Evolutionary conservation across 1,139 yeast genomes (phyloP).

Genomic region (Debaryomyces coudertii): DNA sequence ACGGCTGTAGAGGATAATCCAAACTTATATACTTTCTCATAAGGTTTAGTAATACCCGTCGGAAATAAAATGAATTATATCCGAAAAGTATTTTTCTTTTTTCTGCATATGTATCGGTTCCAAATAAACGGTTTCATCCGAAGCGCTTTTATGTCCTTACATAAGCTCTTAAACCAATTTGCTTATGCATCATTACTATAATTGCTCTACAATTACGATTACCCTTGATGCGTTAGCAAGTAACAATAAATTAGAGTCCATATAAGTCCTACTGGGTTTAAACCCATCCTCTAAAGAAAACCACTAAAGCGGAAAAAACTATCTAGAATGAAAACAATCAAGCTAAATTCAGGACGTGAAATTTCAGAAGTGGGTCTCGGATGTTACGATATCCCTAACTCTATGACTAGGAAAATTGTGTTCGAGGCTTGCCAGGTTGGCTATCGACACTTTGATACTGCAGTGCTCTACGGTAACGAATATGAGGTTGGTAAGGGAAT

Average conservation of each 20-base stretch:
- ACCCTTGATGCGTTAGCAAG: not conserved
- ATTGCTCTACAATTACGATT: not conserved
- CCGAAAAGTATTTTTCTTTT: not conserved
- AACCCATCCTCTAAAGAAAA: too few relatives aligned
- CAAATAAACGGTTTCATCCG: not conserved
- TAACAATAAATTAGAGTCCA: too few relatives aligned
- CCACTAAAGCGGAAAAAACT: not conserved
- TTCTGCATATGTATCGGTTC: not conserved
- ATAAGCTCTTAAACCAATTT: not conserved
- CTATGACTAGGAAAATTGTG: constrained; percentile 36
- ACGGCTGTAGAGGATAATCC: constrained; percentile 4
- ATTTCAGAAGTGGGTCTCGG: constrained; percentile 48
- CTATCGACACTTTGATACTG: constrained; percentile 63
- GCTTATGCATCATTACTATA: not conserved
- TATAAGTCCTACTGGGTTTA: too few relatives aligned
- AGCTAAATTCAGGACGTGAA: constrained; percentile 27
- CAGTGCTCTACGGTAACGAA: constrained; percentile 59
- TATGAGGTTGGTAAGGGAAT: constrained; percentile 59
- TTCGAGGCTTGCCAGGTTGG: constrained; percentile 53
- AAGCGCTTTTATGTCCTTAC: not conserved
- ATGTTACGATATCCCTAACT: constrained; percentile 32
- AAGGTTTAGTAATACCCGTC: not conserved
- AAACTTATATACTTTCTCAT: constrained; percentile 1
- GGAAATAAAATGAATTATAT: not conserved
- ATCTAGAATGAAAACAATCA: constrained; percentile 10